Percentiles rank a stretch among this genome's conserved stretches.
Conservation (phyloP, 2,329 filamentous ascomycete species). For the Aureobasidium subglaciale region DNA sequence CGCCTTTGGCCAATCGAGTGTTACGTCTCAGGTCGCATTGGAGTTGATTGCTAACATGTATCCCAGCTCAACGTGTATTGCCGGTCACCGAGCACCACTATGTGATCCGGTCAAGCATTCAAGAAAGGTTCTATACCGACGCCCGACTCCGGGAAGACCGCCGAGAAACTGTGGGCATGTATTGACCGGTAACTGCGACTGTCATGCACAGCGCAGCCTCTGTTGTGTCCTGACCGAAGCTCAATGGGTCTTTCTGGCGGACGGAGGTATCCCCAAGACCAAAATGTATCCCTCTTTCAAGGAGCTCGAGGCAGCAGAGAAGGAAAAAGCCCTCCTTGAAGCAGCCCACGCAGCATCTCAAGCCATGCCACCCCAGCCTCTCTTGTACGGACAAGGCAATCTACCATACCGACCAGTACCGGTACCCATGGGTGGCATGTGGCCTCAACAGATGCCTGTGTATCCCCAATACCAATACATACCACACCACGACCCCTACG, state of each 20-base stretch:
- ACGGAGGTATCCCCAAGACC: slow-evolving; percentile 4
- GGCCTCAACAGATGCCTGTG: too few species aligned
- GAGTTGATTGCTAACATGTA: background rate
- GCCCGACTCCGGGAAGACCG: slow-evolving; percentile 16
- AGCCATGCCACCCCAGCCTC: too few species aligned
- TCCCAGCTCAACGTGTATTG: slow-evolving; percentile 13
- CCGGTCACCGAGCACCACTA: slow-evolving; percentile 17
- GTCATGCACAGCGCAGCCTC: slow-evolving; percentile 13
- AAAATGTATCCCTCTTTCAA: slow-evolving; percentile 8
- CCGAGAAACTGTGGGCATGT: slow-evolving; percentile 17
- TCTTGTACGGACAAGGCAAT: too few species aligned
- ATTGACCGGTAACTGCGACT: slow-evolving; percentile 15
- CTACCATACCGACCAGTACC: too few species aligned
- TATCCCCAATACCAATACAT: too few species aligned
- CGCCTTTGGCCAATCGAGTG: too few species aligned
- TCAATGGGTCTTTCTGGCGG: slow-evolving; percentile 14
- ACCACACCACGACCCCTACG: too few species aligned
- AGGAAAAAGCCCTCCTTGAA: too few species aligned
- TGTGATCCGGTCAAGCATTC: slow-evolving; percentile 17
- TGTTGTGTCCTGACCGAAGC: slow-evolving; percentile 8
- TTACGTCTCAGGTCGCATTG: background rate
- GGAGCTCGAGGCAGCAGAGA: background rate
- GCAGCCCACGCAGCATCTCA: too few species aligned
- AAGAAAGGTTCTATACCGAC: slow-evolving; percentile 15
- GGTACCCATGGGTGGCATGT: too few species aligned